Percentiles rank a stretch among this genome's conserved stretches.
phyloP scores from a whole-genome alignment of 2,329 filamentous ascomycete species.

The Dothistroma pini region DNA sequence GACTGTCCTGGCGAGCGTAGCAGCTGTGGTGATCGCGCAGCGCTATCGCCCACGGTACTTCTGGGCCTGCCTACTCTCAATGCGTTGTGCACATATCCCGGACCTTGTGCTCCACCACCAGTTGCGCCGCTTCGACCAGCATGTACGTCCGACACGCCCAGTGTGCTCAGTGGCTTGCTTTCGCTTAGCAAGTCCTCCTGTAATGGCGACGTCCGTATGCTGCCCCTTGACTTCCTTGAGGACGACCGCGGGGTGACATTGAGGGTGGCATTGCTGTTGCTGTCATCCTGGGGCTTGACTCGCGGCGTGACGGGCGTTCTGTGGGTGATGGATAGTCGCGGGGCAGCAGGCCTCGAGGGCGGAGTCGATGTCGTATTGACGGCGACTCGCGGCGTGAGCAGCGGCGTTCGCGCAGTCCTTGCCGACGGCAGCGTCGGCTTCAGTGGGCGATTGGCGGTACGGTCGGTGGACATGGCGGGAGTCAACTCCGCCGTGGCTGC shows the following conservation, averaged over 20 bases:
- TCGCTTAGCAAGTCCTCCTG: constrained; percentile 22
- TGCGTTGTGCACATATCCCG: constrained; percentile 3
- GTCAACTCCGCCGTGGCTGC: constrained; percentile 28
- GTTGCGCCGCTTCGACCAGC: constrained; percentile 18
- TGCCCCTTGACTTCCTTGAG: constrained; percentile 65
- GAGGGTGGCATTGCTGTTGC: constrained; percentile 34
- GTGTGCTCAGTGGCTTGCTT: constrained; percentile 9
- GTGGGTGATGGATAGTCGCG: constrained; percentile 33
- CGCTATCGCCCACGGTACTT: constrained; percentile 36
- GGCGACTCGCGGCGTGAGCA: constrained; percentile 55
- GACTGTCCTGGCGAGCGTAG: constrained; percentile 35
- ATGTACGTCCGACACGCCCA: constrained; percentile 11
- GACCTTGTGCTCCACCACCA: constrained; percentile 19
- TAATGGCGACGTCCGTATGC: constrained; percentile 60
- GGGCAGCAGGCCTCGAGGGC: constrained; percentile 31
- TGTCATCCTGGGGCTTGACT: constrained; percentile 32
- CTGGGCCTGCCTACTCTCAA: constrained; percentile 32
- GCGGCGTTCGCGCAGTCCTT: constrained; percentile 52
- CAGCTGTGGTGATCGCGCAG: constrained; percentile 31
- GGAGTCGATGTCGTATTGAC: constrained; percentile 16
- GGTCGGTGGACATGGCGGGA: constrained; percentile 44
- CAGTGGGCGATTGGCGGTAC: constrained; percentile 48
- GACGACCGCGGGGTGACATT: constrained; percentile 79
- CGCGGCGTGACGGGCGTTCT: constrained; percentile 37
- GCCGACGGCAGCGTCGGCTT: constrained; percentile 63